Evolutionary conservation across 2,329 filamentous ascomycete genomes (phyloP).

Genomic region (Phoma herbarum): DNA sequence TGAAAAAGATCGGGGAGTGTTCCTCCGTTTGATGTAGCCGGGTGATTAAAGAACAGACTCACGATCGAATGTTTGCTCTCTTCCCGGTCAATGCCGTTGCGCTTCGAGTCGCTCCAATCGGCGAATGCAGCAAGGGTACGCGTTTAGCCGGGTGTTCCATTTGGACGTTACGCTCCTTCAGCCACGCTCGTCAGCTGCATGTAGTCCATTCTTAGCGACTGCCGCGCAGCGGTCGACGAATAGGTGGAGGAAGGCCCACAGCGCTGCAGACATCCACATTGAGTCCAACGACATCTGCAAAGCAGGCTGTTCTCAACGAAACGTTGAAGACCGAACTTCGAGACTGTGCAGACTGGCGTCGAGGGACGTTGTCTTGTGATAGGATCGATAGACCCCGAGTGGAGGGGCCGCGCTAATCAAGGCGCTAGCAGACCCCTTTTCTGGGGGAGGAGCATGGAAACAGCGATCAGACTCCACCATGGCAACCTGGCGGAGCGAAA

Average conservation of each 20-base stretch:
- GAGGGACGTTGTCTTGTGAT: constrained; percentile 7
- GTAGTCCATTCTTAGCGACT: constrained; percentile 3
- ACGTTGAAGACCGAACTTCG: background rate
- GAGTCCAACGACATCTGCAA: background rate
- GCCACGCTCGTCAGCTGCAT: constrained; percentile 19
- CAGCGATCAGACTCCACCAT: constrained; percentile 8
- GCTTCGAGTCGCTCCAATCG: constrained; percentile 1
- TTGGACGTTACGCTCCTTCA: background rate
- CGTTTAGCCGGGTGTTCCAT: constrained; percentile 9
- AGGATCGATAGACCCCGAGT: constrained; percentile 12
- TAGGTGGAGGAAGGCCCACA: background rate
- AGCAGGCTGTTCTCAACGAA: background rate
- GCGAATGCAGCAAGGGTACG: constrained; percentile 11
- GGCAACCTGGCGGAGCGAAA: constrained; percentile 3
- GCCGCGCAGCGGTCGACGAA: background rate
- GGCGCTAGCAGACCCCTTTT: constrained; percentile 11
- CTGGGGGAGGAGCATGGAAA: constrained; percentile 3
- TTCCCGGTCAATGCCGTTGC: background rate
- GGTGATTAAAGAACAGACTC: background rate
- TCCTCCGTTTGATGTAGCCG: background rate
- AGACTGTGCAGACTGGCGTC: background rate
- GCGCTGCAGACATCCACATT: background rate
- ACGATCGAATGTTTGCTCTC: background rate
- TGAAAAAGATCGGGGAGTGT: background rate
- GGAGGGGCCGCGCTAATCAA: background rate